Evolutionary conservation across 257 asterid species (phyloP).

Genomic region (Misopates orontium): DNA sequence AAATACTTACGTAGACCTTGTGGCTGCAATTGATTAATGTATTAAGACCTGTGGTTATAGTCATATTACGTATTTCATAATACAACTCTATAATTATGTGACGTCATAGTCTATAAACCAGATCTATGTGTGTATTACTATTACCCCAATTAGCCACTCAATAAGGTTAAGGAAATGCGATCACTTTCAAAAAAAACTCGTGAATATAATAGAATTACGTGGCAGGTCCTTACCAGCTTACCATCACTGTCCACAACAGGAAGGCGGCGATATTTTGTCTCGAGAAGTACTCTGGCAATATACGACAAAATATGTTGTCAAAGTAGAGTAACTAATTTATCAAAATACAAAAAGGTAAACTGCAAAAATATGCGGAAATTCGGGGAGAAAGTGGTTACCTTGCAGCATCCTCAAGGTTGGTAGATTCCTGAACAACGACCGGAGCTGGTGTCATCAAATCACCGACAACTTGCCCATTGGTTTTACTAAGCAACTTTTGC

Average conservation of each 20-base stretch:
- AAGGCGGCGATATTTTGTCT: slow-evolving; percentile 78
- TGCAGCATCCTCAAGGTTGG: slow-evolving; percentile 94
- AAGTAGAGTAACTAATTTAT: no score
- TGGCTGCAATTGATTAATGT: no score
- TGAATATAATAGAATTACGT: neutral
- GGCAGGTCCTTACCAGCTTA: slow-evolving; percentile 64
- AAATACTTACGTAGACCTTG: no score
- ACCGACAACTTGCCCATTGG: slow-evolving; percentile 72
- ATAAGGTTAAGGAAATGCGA: no score
- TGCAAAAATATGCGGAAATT: neutral
- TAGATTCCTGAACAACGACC: slow-evolving; percentile 65
- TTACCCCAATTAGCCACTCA: no score
- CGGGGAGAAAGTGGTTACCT: slow-evolving; percentile 42
- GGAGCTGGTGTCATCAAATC: slow-evolving; percentile 91
- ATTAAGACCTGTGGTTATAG: no score
- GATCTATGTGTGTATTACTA: no score
- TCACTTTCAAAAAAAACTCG: neutral
- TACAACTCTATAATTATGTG: no score
- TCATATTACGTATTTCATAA: no score
- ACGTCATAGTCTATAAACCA: no score
- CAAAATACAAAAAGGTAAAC: slow-evolving; percentile 9
- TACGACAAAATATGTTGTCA: slow-evolving; percentile 29
- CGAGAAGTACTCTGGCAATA: slow-evolving; percentile 56
- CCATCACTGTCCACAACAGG: slow-evolving; percentile 77
- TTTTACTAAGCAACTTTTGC: slow-evolving; percentile 72